Evolutionary conservation across 2,329 filamentous ascomycete species (phyloP).

Genomic region (Fusarium proliferatum): DNA sequence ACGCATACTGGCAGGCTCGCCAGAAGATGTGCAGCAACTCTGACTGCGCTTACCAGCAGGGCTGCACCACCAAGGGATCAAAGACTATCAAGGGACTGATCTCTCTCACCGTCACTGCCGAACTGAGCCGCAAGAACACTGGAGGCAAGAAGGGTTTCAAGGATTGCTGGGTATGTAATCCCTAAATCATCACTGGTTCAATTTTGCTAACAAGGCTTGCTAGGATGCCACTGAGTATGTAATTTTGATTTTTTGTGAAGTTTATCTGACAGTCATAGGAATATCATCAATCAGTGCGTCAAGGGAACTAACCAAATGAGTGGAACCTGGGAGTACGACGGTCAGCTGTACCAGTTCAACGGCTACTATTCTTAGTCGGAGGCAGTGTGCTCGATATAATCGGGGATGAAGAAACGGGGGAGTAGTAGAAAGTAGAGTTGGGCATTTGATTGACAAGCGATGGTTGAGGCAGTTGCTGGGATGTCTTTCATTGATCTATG

Average conservation of each 20-base stretch:
- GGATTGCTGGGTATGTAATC: conserved; percentile 7
- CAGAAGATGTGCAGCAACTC: conserved; percentile 12
- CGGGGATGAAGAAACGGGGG: fast-evolving
- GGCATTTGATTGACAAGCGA: not conserved
- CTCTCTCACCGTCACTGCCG: not conserved
- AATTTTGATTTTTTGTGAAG: fast-evolving
- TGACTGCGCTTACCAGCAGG: not conserved
- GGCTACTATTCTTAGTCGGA: not conserved
- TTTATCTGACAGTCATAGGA: not conserved
- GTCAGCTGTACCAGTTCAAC: not conserved
- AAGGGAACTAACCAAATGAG: not conserved
- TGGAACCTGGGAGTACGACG: not conserved
- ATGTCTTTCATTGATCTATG: fast-evolving
- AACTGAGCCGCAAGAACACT: conserved; percentile 1
- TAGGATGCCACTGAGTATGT: conserved; percentile 4
- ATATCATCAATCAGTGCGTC: not conserved
- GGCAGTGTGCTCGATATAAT: fast-evolving
- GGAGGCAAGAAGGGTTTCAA: not conserved
- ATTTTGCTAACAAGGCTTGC: not conserved
- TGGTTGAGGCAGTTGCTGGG: not conserved
- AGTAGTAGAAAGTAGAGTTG: too few relatives aligned
- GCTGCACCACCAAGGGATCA: not conserved
- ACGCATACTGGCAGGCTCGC: conserved; percentile 4
- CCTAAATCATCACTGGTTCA: too few relatives aligned
- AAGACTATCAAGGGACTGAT: not conserved